Percentiles rank a stretch among this genome's conserved stretches.
Conservation (phyloP, 108 stramenopile genomes). For the Discostella pseudostelligera region DNA sequence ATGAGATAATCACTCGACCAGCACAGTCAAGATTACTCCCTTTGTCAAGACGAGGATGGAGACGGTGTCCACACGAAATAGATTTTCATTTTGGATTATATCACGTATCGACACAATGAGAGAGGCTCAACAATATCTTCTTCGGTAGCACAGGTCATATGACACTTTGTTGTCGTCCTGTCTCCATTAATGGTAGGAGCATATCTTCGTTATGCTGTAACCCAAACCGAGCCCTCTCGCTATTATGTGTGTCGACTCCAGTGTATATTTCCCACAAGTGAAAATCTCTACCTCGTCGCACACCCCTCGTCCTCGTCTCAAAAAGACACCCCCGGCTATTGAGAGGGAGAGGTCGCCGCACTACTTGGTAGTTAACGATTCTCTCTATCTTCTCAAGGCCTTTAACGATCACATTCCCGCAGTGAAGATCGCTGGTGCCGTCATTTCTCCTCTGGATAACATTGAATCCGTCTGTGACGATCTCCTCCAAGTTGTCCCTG, state of each 20-base stretch:
- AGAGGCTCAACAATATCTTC: neutral
- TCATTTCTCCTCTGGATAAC: constrained; percentile 42
- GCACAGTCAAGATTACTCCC: constrained; percentile 79
- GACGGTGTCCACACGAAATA: constrained; percentile 20
- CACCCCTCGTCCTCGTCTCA: constrained; percentile 3
- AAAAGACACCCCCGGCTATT: neutral
- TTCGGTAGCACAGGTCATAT: constrained; percentile 25
- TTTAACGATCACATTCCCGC: constrained; percentile 86
- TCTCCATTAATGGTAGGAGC: constrained; percentile 13
- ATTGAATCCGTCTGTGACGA: constrained; percentile 39
- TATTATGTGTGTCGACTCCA: neutral
- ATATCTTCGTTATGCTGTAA: constrained; percentile 4
- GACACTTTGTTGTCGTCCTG: constrained; percentile 18
- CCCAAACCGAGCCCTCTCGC: neutral
- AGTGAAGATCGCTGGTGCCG: constrained; percentile 85
- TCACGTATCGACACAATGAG: constrained; percentile 32
- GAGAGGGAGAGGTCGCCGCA: too few relatives aligned
- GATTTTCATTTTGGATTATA: constrained; percentile 13
- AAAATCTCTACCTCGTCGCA: neutral
- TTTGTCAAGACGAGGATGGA: neutral
- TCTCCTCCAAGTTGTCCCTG: constrained; percentile 24
- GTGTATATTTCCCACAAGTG: neutral
- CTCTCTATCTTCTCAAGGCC: constrained; percentile 34
- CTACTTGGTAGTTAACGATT: too few relatives aligned
- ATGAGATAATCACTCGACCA: constrained; percentile 88